Conservation (phyloP, 352 stramenopile species). For the Pythium phragmitis region DNA sequence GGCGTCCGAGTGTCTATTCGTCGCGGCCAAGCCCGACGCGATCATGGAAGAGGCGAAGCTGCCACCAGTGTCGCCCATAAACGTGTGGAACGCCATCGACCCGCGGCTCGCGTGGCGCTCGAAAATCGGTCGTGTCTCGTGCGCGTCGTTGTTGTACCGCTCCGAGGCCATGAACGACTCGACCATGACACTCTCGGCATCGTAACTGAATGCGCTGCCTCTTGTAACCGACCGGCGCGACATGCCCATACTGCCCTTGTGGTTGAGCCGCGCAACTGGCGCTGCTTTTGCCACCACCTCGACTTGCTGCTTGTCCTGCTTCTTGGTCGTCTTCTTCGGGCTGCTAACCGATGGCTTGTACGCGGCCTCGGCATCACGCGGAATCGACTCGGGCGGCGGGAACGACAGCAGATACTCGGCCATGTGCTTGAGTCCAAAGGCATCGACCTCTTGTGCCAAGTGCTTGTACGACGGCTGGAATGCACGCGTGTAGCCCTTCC, state of each 20-base stretch:
- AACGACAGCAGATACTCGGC: slow-evolving; percentile 77
- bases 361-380: slow-evolving; percentile 37
- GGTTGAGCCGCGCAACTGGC: slow-evolving; percentile 24
- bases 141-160: slow-evolving; percentile 44
- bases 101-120: slow-evolving; percentile 83
- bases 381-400: slow-evolving; percentile 73
- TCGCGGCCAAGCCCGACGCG: background rate
- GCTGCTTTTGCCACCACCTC: slow-evolving; percentile 21
- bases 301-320: background rate
- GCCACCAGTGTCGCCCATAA: slow-evolving; percentile 25
- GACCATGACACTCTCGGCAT: slow-evolving; percentile 88
- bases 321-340: slow-evolving; percentile 16
- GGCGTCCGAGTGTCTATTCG: background rate
- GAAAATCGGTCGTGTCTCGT: slow-evolving; percentile 59
- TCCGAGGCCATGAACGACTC: slow-evolving; percentile 87
- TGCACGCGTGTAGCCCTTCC: slow-evolving; percentile 82
- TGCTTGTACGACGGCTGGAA: slow-evolving; percentile 85
- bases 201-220: slow-evolving; percentile 86
- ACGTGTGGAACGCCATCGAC: slow-evolving; percentile 73
- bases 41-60: slow-evolving; percentile 6
- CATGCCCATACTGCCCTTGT: slow-evolving; percentile 15
- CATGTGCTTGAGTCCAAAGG: slow-evolving; percentile 55
- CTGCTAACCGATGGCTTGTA: background rate
- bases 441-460: slow-evolving; percentile 81
- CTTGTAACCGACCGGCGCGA: slow-evolving; percentile 41